Conservation (phyloP, 495 filamentous ascomycete genomes). For the Trypethelium eluteriae region DNA sequence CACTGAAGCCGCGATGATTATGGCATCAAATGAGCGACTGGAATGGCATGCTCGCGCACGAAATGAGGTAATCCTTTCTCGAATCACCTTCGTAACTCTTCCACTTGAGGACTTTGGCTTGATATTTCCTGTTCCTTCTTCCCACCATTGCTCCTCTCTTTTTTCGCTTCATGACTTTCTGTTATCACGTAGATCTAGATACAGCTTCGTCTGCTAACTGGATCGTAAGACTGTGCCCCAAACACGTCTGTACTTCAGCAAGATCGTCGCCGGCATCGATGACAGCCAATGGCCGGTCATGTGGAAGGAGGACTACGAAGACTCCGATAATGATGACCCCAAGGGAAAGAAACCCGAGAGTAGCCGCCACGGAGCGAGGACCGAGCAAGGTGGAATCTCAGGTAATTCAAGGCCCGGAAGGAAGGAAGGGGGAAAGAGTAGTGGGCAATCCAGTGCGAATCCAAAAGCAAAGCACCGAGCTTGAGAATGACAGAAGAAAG, state of each 20-base stretch:
- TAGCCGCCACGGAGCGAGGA: slow-evolving; percentile 16
- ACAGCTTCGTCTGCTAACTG: neutral
- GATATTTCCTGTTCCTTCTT: neutral
- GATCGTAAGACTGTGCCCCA: slow-evolving; percentile 32
- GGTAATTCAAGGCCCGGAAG: neutral
- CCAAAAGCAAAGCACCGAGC: neutral
- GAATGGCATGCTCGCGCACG: slow-evolving; percentile 1
- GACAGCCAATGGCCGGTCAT: slow-evolving; percentile 5
- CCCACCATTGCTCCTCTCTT: neutral
- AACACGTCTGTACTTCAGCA: slow-evolving; percentile 32
- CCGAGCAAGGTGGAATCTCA: neutral
- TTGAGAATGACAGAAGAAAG: neutral
- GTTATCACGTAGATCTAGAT: neutral
- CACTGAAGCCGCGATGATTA: slow-evolving; percentile 4
- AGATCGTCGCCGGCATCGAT: slow-evolving; percentile 26
- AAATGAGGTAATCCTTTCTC: neutral
- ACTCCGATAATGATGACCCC: slow-evolving; percentile 19
- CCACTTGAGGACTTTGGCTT: neutral
- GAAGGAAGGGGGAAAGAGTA: neutral
- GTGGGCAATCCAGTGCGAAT: neutral
- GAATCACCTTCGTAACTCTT: neutral
- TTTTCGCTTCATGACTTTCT: neutral
- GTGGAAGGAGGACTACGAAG: slow-evolving; percentile 14
- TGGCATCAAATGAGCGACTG: neutral
- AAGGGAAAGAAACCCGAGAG: slow-evolving; percentile 14